These are phyloP conservation scores for Penicillium cinerascens DNA, from an alignment of 495 filamentous ascomycete species.

Conservation along the genomic window DNA sequence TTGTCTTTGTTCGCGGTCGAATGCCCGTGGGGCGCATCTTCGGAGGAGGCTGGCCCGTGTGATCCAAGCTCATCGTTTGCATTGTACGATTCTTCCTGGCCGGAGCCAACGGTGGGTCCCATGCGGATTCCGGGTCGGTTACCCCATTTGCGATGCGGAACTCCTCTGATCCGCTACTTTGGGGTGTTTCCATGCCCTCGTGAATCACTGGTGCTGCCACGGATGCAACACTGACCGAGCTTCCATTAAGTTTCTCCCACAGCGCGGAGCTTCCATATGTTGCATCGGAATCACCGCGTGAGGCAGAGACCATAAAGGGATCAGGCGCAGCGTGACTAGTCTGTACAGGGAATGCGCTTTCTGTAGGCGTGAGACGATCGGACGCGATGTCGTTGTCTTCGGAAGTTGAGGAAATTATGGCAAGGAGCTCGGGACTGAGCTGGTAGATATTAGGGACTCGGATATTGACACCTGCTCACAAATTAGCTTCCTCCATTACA, in stretches of 20 bases:
- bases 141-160: constrained; percentile 37
- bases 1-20: constrained; percentile 45
- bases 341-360: constrained; percentile 41
- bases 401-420: constrained; percentile 41
- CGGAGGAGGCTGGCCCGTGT: constrained; percentile 56
- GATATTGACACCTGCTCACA: constrained; percentile 63
- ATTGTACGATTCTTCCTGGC: constrained; percentile 56
- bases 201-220: constrained; percentile 27
- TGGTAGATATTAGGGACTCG: constrained; percentile 83
- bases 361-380: constrained; percentile 36
- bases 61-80: constrained; percentile 51
- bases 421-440: constrained; percentile 62
- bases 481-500: constrained; percentile 14
- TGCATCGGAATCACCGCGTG: constrained; percentile 36
- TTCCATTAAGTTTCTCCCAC: constrained; percentile 57
- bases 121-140: constrained; percentile 24
- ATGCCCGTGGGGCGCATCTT: constrained; percentile 58
- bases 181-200: constrained; percentile 44
- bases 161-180: constrained; percentile 44
- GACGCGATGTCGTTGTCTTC: constrained; percentile 33
- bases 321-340: constrained; percentile 40
- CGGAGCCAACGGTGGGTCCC: constrained; percentile 69
- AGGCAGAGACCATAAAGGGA: constrained; percentile 44
- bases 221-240: constrained; percentile 36
- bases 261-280: constrained; percentile 51